Evolutionary conservation across 2,329 filamentous ascomycete genomes (phyloP).

Genomic region (Fusarium begoniae): DNA sequence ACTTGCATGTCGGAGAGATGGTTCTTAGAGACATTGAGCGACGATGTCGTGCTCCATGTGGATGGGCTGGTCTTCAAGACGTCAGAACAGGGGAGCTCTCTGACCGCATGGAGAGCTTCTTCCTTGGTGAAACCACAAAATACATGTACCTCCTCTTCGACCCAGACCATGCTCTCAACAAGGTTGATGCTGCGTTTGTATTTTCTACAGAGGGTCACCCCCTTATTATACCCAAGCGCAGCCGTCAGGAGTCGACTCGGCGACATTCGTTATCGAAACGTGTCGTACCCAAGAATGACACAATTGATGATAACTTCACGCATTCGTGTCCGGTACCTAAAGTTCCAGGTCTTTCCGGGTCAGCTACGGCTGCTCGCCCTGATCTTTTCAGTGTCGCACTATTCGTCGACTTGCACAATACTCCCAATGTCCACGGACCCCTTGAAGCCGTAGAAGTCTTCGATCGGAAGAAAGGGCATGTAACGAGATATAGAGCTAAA

Average conservation of each 20-base stretch:
- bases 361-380: constrained; percentile 78
- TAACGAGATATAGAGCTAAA: constrained; percentile 57
- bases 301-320: constrained; percentile 58
- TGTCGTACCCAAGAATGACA: constrained; percentile 43
- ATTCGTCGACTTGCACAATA: constrained; percentile 81
- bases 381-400: constrained; percentile 92
- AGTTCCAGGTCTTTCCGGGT: constrained; percentile 71
- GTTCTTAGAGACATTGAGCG: constrained; percentile 86
- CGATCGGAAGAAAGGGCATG: constrained; percentile 57
- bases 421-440: constrained; percentile 69
- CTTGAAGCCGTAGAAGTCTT: constrained; percentile 51
- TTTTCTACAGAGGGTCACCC: constrained; percentile 98
- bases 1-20: constrained; percentile 96
- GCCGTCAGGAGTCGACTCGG: constrained; percentile 16
- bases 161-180: constrained; percentile 85
- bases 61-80: constrained; percentile 90
- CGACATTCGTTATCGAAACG: constrained; percentile 11
- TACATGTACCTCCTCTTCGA: constrained; percentile 95
- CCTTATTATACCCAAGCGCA: constrained; percentile 74
- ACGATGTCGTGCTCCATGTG: constrained; percentile 89
- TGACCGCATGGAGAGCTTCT: constrained; percentile 99
- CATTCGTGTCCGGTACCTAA: constrained; percentile 75
- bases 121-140: constrained; percentile 94
- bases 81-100: constrained; percentile 84
- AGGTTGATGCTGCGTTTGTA: constrained; percentile 85